These are phyloP conservation scores for Rhamnella rubrinervis DNA, from an alignment of 331 rosid genomes.

Conservation along the genomic window DNA sequence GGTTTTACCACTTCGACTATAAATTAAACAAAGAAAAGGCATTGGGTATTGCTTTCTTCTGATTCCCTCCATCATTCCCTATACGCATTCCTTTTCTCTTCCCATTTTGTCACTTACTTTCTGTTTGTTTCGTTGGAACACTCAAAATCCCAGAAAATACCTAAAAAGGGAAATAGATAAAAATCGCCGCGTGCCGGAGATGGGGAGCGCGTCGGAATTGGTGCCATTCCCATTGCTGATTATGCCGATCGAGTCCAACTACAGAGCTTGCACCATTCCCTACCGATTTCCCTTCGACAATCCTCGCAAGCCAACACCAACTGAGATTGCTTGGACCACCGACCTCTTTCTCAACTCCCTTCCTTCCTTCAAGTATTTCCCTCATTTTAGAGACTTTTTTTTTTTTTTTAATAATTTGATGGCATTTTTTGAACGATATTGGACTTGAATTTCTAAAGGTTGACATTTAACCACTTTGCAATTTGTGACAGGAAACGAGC, in stretches of 20 bases:
- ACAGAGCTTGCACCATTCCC: conserved; percentile 90
- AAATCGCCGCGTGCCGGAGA: neutral
- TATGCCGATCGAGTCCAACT: conserved; percentile 74
- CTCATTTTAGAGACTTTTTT: neutral
- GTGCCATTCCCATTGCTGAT: conserved; percentile 70
- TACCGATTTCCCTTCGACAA: conserved; percentile 79
- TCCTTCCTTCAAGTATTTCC: conserved; percentile 75
- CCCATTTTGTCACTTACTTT: neutral
- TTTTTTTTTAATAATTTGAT: neutral
- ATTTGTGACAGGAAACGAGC: too few relatives aligned
- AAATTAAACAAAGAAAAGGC: too few relatives aligned
- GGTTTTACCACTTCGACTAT: too few relatives aligned
- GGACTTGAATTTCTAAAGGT: too few relatives aligned
- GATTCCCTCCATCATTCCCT: too few relatives aligned
- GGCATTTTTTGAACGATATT: neutral
- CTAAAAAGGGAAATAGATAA: too few relatives aligned
- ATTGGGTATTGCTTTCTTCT: too few relatives aligned
- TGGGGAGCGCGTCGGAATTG: conserved; percentile 76
- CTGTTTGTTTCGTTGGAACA: conserved; percentile 6
- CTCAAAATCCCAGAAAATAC: neutral
- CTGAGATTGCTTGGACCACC: conserved; percentile 81
- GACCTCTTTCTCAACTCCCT: conserved; percentile 61
- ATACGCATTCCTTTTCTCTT: conserved; percentile 6
- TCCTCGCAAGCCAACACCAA: conserved; percentile 31
- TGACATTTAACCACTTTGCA: too few relatives aligned